Base-by-base conservation (phyloP, 441 rosid genomes). In the Corymbia calophylla region DNA sequence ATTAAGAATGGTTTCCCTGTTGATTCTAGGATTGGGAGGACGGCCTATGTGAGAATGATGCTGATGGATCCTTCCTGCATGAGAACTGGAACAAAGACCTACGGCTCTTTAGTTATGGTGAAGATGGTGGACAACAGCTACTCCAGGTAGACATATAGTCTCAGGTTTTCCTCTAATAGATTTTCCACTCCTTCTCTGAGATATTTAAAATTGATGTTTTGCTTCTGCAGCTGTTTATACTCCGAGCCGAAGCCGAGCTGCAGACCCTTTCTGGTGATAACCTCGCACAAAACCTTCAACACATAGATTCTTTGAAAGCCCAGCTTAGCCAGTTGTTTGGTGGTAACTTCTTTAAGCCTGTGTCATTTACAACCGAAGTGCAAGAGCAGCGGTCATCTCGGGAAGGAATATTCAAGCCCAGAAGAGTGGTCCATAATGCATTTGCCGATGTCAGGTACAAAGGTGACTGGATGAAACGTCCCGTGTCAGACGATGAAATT, bases 381-480 rank as follows among this genome's bases (percentile, higher is more conserved):
- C 93, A 91, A 35, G 92, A 92, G 88, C 91, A 77, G 82, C 95
- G 91, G 86, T 94, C 89, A 87, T 92, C 70, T 53, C 95, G 95
- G 21, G 95, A 94, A 49, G 99, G 95, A 89, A 90, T 95, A 89
- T 97, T 97, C 93, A 95, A 93, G 92, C 99, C 99, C 31, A 93
- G 96, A 89, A 95, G 94, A 93, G 90, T 91, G n/a, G 96, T 96
- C 29, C 92, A 91, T 90, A 89, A 90, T 91, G 90, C 94, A 51
- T 89, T 89, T 88, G 89, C 90, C 25, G 86, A 91, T 56, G 80
- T 93, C 88, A 93, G 93, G 89, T 97, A 94, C 93, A 95, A 95
- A 91, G 98, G 98, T 31, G 99, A 97, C 89, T 94, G 97, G 97
- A 96, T 97, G 98, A 95, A 92, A 87, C 97, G 98, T 29, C 99